Evolutionary conservation across 2,329 filamentous ascomycete genomes (phyloP).

Genomic region (Aspergillus jensenii): DNA sequence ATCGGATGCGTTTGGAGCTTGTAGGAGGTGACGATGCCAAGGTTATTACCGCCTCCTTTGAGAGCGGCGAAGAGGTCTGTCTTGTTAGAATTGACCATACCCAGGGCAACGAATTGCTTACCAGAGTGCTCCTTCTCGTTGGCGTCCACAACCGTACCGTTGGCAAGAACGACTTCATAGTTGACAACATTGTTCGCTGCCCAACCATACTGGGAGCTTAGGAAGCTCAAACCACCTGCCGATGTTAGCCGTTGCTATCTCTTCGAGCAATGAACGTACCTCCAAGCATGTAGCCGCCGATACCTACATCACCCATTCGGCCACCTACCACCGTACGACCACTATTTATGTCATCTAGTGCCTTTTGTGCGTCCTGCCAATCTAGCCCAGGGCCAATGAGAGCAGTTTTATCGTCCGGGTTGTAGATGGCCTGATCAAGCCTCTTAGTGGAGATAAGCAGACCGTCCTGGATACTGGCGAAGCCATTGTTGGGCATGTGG

Average conservation of each 20-base stretch:
- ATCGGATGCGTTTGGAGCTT: slow-evolving; percentile 33
- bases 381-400: slow-evolving; percentile 38
- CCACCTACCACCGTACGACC: slow-evolving; percentile 44
- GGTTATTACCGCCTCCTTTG: slow-evolving; percentile 46
- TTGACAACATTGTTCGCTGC: slow-evolving; percentile 49
- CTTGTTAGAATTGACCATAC: background rate
- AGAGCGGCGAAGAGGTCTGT: slow-evolving; percentile 43
- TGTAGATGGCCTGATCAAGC: slow-evolving; percentile 37
- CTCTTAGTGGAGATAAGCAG: slow-evolving; percentile 48
- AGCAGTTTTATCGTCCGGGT: slow-evolving; percentile 39
- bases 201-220: slow-evolving; percentile 53
- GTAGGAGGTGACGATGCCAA: slow-evolving; percentile 45
- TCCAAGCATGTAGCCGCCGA: slow-evolving; percentile 49
- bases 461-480: slow-evolving; percentile 46
- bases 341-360: slow-evolving; percentile 24
- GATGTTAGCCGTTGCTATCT: slow-evolving; percentile 16
- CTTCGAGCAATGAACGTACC: slow-evolving; percentile 24
- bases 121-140: slow-evolving; percentile 35
- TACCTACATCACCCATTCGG: slow-evolving; percentile 49
- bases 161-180: slow-evolving; percentile 50
- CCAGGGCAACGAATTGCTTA: slow-evolving; percentile 4
- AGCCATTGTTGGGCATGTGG: slow-evolving; percentile 49
- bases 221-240: slow-evolving; percentile 46
- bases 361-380: slow-evolving; percentile 36
- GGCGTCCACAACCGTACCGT: slow-evolving; percentile 46